Evolutionary conservation across 2,329 filamentous ascomycete species (phyloP), one percentile per base, ranked within the genome.

Genomic region (Lachnellula hyalina): DNA sequence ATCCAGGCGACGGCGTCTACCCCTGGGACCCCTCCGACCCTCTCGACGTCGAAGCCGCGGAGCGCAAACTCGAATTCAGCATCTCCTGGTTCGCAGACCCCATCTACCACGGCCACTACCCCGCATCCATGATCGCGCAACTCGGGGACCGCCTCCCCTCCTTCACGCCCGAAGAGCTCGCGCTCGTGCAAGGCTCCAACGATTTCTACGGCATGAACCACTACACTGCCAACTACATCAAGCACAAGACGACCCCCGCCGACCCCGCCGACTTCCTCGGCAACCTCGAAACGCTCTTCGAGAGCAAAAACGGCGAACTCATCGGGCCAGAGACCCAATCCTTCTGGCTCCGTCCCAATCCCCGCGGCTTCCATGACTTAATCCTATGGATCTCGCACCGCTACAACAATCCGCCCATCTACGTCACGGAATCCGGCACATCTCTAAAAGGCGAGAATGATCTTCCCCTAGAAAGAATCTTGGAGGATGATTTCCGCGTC

Each of bases 161-260:
- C 45, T 94, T 89, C 71, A 90, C 87, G 0, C 72, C 79, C 0
- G 87, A 89, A 62, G 89, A 96, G 68, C 71, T 77, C 23, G 82
- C 81, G 2, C 76, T 94, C n/a, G 84, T 96, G 46, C 79, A 86
- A 66, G 89, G 88, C n/a, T 90, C 86, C 68, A 94, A 94, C 71
- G 90, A 95, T 76, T 95, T 95, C 73, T 95, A 95, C 72, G 90
- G 89, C 71, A 93, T 93, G 89, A 95, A 96, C 77, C 87, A 91
- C 77, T 96, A 96, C 77, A 92, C 89, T 49, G 87, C 89, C 67
- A 89, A 94, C 77, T 95, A 89, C 74, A 85, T 95, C 74, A 85
- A 84, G 70, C 85, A 92, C 73, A 82, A 83, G 67, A 78, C 80
- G 7, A 80, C 78, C 6, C 74, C 78, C 47, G 74, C 88, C 0